Conservation (phyloP, 768 basidiomycete species). For the Auriculariales sp. region DNA sequence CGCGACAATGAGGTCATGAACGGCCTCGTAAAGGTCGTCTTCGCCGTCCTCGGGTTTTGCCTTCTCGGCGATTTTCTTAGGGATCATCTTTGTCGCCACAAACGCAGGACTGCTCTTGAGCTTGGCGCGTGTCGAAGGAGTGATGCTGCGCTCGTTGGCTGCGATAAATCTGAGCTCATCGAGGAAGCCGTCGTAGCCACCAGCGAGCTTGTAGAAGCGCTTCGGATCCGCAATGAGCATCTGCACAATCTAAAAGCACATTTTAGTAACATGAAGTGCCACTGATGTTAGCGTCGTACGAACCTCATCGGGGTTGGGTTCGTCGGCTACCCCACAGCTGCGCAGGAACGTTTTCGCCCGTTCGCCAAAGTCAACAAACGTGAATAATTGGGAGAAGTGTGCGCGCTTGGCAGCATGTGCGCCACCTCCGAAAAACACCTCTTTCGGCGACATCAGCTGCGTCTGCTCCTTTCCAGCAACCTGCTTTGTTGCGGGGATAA, state of each 20-base stretch:
- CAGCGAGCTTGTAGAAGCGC: conserved; percentile 56
- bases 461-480: conserved; percentile 14
- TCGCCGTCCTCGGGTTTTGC: conserved; percentile 23
- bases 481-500: conserved; percentile 48
- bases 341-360: conserved; percentile 72
- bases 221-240: conserved; percentile 55
- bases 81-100: conserved; percentile 53
- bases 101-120: conserved; percentile 66
- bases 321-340: conserved; percentile 75
- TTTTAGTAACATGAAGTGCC: background rate
- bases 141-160: conserved; percentile 45
- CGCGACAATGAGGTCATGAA: conserved; percentile 46
- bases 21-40: conserved; percentile 56
- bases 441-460: conserved; percentile 38
- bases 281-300: background rate
- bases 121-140: conserved; percentile 32
- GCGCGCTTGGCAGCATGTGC: conserved; percentile 34
- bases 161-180: conserved; percentile 77
- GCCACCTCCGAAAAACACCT: conserved; percentile 53
- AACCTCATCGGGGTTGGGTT: conserved; percentile 68
- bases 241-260: conserved; percentile 30
- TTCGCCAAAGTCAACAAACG: conserved; percentile 78
- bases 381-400: conserved; percentile 70
- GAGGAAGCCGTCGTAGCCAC: conserved; percentile 64
- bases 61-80: conserved; percentile 17